Base-by-base conservation (phyloP, 2,329 filamentous ascomycete species). In the Knoxdaviesia capensis region DNA sequence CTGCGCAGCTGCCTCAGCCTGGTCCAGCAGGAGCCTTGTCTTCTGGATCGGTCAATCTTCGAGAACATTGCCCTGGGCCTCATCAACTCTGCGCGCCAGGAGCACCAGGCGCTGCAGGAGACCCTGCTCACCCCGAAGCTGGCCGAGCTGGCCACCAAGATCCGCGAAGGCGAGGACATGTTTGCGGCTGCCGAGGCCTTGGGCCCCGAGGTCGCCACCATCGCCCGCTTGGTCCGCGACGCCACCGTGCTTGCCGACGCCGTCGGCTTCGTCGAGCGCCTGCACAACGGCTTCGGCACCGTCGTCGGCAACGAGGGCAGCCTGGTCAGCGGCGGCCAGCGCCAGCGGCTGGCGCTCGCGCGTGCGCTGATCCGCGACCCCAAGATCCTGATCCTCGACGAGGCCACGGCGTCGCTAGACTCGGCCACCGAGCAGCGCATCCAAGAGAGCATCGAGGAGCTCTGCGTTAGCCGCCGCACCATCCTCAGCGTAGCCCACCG, bases 401-500 rank as follows among this genome's bases (percentile, higher is more conserved):
- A 78, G 50, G 72, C 73, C 2, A 78, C 74, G 2, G 65, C 71
- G 1, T 64, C 73, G 1, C 59, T 78, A 1, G 74, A 78, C 50
- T 72, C 71, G 9, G 62, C 62, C 2, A 72, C 65, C 39, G 74
- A 77, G 50, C 60, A 59, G 38, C 60, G 64, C 5, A 74, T 77
- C 37, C 66, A 73, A 49, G 52, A 51, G 32, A 63, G 62, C 5
- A 57, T 73, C 10, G 60, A 65, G 48, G 49, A 54, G 42, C 20
- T 20, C 20, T 20, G 20, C 20, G 56, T 68, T 47, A 52, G 62
- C 2, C 59, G 64, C 42, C 63, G 77, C 29, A 81, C 77, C 0
- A 74, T 77, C 0, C 71, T 82, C 43, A 65, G 74, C 10, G 77
- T 82, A 47, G 76, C 77, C 0, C 74, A 77, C 53, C 61, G 73